Evolutionary conservation across 495 filamentous ascomycete species (phyloP).

Genomic region (Lepidopterella palustris): DNA sequence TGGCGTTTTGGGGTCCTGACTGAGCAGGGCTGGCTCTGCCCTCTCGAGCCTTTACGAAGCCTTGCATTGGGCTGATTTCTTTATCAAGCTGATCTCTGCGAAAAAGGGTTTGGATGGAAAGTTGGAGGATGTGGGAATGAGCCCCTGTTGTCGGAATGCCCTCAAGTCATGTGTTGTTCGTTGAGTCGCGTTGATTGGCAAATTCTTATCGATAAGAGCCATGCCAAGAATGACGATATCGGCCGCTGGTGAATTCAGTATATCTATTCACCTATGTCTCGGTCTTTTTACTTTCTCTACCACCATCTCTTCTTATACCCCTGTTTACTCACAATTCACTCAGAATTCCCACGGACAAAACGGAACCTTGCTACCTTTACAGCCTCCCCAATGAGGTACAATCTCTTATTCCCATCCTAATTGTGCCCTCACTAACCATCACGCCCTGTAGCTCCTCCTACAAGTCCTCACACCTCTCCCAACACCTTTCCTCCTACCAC

Average conservation of each 20-base stretch:
- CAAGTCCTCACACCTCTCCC: conserved; percentile 56
- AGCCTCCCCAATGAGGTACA: conserved; percentile 48
- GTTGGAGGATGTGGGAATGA: neutral
- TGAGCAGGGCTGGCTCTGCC: neutral
- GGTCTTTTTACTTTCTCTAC: neutral
- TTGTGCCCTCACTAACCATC: conserved; percentile 2
- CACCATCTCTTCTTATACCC: neutral
- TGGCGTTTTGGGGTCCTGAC: neutral
- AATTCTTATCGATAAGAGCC: neutral
- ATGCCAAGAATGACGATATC: conserved; percentile 16
- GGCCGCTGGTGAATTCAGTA: neutral
- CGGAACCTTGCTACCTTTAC: conserved; percentile 32
- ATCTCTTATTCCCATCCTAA: neutral
- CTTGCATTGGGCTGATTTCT: neutral
- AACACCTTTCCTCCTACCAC: conserved; percentile 53
- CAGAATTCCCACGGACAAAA: neutral
- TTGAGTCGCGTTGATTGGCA: neutral
- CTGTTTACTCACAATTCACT: neutral
- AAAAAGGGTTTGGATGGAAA: neutral
- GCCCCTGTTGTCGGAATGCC: neutral
- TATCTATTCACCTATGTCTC: neutral
- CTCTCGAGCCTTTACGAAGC: neutral
- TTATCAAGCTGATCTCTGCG: no score
- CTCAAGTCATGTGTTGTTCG: neutral
- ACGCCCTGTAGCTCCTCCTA: conserved; percentile 53